Evolutionary conservation across 2,329 filamentous ascomycete species (phyloP).

Genomic region (Diplodia intermedia): DNA sequence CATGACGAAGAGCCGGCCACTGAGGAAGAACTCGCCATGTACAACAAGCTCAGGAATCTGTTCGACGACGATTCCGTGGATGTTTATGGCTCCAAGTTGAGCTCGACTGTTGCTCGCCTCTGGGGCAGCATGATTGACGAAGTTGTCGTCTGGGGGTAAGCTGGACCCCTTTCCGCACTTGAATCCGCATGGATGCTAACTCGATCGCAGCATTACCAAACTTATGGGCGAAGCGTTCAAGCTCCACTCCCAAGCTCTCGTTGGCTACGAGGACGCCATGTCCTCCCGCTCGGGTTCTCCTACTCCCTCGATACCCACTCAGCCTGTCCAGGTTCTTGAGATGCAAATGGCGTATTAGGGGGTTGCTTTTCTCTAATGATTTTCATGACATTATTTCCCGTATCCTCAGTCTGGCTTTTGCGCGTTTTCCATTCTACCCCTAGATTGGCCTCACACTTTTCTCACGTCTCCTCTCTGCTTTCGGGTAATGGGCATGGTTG

Average conservation of each 20-base stretch:
- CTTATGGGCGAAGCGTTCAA: constrained; percentile 99
- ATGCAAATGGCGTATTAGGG: constrained; percentile 53
- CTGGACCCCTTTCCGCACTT: constrained; percentile 44
- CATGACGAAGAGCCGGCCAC: constrained; percentile 93
- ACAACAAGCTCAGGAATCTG: constrained; percentile 87
- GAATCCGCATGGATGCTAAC: constrained; percentile 52
- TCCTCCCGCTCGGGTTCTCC: constrained; percentile 54
- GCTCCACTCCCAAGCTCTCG: constrained; percentile 90
- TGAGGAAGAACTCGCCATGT: constrained; percentile 85
- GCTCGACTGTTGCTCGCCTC: constrained; percentile 90
- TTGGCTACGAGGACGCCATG: constrained; percentile 88
- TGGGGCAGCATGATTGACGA: constrained; percentile 99
- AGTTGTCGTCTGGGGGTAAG: constrained; percentile 99
- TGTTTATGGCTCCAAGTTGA: constrained; percentile 80
- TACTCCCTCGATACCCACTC: constrained; percentile 51
- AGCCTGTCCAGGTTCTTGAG: constrained; percentile 50
- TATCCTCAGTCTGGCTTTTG: constrained; percentile 7
- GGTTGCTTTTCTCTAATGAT: constrained; percentile 29
- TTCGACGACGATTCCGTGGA: constrained; percentile 92
- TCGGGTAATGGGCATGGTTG: constrained; percentile 31
- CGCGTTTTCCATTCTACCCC: constrained; percentile 19
- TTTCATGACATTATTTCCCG: constrained; percentile 29
- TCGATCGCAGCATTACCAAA: constrained; percentile 74
- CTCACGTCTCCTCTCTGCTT: constrained; percentile 32
- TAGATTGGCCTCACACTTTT: constrained; percentile 32